Conservation (phyloP, 371 early-diverging fungal species). For the Mucor velutinosus region DNA sequence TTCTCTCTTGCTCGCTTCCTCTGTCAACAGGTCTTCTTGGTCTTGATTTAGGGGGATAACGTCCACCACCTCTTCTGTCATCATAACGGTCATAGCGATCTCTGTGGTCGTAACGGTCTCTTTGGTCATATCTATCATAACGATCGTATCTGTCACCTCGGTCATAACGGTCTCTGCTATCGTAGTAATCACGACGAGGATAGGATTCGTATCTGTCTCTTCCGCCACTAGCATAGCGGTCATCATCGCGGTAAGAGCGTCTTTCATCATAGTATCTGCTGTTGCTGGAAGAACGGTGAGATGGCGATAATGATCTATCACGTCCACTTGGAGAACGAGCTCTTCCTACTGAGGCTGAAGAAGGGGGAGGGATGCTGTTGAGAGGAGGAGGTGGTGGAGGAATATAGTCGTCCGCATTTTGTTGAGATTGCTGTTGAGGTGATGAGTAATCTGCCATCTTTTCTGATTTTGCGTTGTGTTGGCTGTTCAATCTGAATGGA, state of each 20-base stretch:
- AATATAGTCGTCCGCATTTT: slow-evolving; percentile 23
- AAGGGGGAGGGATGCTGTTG: slow-evolving; percentile 21
- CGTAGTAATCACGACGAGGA: slow-evolving; percentile 29
- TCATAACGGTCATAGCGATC: slow-evolving; percentile 35
- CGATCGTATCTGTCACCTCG: slow-evolving; percentile 35
- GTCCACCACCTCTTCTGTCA: slow-evolving; percentile 28
- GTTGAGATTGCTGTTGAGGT: slow-evolving; percentile 31
- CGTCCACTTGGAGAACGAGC: slow-evolving; percentile 39
- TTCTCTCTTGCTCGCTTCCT: slow-evolving; percentile 70
- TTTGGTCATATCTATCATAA: slow-evolving; percentile 41
- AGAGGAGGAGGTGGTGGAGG: slow-evolving; percentile 30
- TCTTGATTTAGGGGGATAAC: slow-evolving; percentile 56
- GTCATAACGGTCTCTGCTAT: slow-evolving; percentile 37
- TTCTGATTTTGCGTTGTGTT: neutral
- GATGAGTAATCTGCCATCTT: slow-evolving; percentile 22
- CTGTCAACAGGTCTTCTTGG: slow-evolving; percentile 64
- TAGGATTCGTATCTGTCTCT: slow-evolving; percentile 48
- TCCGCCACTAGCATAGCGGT: slow-evolving; percentile 30
- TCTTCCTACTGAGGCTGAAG: slow-evolving; percentile 21
- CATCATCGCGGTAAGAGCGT: slow-evolving; percentile 31
- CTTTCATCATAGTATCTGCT: slow-evolving; percentile 31
- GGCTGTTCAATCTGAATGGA: neutral
- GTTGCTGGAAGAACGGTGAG: slow-evolving; percentile 39
- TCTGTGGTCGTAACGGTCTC: slow-evolving; percentile 36
- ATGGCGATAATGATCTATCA: slow-evolving; percentile 57